Evolutionary conservation across 192 early-diverging fungal genomes (phyloP).

Genomic region (Geranomyces michiganensis): DNA sequence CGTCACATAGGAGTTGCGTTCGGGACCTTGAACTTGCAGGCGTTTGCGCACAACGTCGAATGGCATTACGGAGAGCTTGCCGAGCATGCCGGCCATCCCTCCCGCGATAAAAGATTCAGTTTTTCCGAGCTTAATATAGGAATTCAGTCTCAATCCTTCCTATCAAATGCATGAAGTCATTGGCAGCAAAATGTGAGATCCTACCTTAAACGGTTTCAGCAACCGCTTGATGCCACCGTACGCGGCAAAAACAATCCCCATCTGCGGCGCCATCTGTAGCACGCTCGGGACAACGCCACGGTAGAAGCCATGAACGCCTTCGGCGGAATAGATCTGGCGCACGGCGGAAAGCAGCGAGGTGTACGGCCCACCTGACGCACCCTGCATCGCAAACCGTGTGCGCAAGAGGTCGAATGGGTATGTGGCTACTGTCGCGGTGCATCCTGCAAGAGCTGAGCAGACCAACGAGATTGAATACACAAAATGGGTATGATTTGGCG

Average conservation of each 20-base stretch:
- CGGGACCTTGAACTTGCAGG: conserved; percentile 74
- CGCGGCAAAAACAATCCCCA: conserved; percentile 88
- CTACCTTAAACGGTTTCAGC: conserved; percentile 46
- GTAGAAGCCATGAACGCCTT: conserved; percentile 86
- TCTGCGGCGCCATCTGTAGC: conserved; percentile 92
- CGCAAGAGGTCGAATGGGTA: conserved; percentile 97
- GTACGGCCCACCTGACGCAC: conserved; percentile 62
- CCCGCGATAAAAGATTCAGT: conserved; percentile 69
- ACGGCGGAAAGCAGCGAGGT: conserved; percentile 66
- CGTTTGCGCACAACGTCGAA: conserved; percentile 78
- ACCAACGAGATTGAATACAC: background rate
- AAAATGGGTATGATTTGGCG: too few species aligned
- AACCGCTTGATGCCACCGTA: conserved; percentile 64
- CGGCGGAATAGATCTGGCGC: conserved; percentile 63
- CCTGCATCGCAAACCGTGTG: conserved; percentile 90
- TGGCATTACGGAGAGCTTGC: conserved; percentile 87
- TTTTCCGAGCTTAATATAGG: conserved; percentile 45
- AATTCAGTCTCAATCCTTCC: too few species aligned
- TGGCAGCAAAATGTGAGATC: background rate
- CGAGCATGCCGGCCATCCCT: conserved; percentile 75
- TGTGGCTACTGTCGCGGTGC: conserved; percentile 74
- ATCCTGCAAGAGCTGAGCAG: conserved; percentile 67
- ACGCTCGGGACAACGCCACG: conserved; percentile 79
- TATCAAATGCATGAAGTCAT: too few species aligned
- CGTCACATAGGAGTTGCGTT: conserved; percentile 61